phyloP scores from a whole-genome alignment of 768 basidiomycete genomes.

The Trametes villosa region DNA sequence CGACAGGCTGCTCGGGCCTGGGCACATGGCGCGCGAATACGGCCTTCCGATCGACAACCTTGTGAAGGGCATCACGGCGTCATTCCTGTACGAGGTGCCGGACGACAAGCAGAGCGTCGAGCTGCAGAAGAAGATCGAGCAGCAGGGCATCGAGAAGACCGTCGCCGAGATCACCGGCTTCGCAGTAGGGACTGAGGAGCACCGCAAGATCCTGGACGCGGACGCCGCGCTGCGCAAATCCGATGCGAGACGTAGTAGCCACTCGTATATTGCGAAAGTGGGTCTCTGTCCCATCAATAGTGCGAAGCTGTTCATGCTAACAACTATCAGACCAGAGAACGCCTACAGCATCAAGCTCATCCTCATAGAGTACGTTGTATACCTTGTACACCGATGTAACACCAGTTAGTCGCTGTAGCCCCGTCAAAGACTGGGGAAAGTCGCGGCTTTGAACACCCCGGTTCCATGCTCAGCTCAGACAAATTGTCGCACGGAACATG shows the following conservation, averaged over 20 bases:
- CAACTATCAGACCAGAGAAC: too few species aligned
- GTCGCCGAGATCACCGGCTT: constrained; percentile 38
- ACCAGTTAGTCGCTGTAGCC: too few species aligned
- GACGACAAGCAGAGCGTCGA: constrained; percentile 41
- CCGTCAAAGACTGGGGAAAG: too few species aligned
- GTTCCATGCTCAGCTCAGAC: too few species aligned
- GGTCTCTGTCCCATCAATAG: not conserved
- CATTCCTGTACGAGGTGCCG: constrained; percentile 37
- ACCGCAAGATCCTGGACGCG: constrained; percentile 27
- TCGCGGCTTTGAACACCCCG: too few species aligned
- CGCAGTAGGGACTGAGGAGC: constrained; percentile 26
- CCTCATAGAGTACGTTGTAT: too few species aligned
- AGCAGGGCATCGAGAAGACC: constrained; percentile 35
- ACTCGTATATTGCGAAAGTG: not conserved
- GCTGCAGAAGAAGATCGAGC: constrained; percentile 32
- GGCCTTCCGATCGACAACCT: constrained; percentile 37
- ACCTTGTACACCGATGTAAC: too few species aligned
- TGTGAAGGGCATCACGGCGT: constrained; percentile 41
- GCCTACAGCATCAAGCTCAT: too few species aligned
- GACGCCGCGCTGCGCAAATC: constrained; percentile 29
- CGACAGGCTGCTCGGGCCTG: constrained; percentile 44
- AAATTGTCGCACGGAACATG: too few species aligned
- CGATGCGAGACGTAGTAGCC: not conserved
- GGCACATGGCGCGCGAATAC: constrained; percentile 39
- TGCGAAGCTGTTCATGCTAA: too few species aligned